Evolutionary conservation across 2,329 filamentous ascomycete species (phyloP).

Genomic region (Acrocalymma vagum): DNA sequence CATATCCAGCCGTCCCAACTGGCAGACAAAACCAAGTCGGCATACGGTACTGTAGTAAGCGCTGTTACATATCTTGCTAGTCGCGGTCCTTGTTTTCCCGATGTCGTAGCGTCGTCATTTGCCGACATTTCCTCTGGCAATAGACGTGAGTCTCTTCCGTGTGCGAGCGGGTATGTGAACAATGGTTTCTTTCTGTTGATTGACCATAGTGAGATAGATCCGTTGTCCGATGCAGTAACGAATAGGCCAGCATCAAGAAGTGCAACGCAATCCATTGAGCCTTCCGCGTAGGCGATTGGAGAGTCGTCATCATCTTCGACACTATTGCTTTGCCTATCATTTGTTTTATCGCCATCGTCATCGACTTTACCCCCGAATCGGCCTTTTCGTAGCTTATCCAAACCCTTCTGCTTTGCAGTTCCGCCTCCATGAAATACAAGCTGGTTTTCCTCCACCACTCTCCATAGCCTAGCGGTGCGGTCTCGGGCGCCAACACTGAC

Average conservation of each 20-base stretch:
- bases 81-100: constrained; percentile 61
- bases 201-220: constrained; percentile 85
- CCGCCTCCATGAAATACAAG: constrained; percentile 92
- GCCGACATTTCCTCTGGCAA: constrained; percentile 75
- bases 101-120: constrained; percentile 63
- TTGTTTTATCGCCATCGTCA: constrained; percentile 58
- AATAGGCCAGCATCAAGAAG: constrained; percentile 90
- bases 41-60: constrained; percentile 84
- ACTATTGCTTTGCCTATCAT: constrained; percentile 47
- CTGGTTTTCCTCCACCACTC: constrained; percentile 93
- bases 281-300: constrained; percentile 66
- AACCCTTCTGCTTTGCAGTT: constrained; percentile 47
- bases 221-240: constrained; percentile 93
- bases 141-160: constrained; percentile 81
- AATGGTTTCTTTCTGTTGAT: constrained; percentile 95
- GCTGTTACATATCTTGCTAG: constrained; percentile 89
- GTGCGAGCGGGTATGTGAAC: constrained; percentile 79
- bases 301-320: constrained; percentile 51
- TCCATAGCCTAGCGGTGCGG: constrained; percentile 92
- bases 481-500: constrained; percentile 91
- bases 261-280: constrained; percentile 89
- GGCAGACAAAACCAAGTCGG: constrained; percentile 87
- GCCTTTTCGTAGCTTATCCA: constrained; percentile 45
- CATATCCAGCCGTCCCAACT: constrained; percentile 93
- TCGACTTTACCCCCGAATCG: constrained; percentile 42